Conservation (phyloP, 2,329 filamentous ascomycete species). For the Talaromyces verruculosus region DNA sequence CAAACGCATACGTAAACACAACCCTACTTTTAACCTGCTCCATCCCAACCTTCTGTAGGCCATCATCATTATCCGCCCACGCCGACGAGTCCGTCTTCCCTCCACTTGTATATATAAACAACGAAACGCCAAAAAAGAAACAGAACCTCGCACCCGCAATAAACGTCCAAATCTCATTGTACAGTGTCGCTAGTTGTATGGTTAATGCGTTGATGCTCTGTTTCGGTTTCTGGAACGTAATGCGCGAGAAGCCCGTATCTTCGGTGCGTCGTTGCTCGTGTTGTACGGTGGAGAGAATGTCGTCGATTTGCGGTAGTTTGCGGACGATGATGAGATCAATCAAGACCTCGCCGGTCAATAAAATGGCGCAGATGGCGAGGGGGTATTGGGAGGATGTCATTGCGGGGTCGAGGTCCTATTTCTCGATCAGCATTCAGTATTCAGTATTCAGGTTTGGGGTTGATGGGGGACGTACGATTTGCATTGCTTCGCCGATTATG, state of each 20-base stretch:
- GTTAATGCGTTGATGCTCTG: conserved; percentile 28
- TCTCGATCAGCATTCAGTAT: conserved; percentile 8
- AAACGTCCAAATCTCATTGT: conserved; percentile 41
- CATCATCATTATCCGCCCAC: conserved; percentile 20
- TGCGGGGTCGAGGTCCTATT: conserved; percentile 56
- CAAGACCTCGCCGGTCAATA: conserved; percentile 66
- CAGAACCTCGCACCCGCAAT: conserved; percentile 38
- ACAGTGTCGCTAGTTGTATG: conserved; percentile 33
- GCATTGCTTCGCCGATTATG: conserved; percentile 79
- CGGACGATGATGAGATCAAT: conserved; percentile 64
- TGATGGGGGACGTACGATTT: conserved; percentile 58
- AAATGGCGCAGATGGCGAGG: conserved; percentile 65
- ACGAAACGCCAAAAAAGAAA: conserved; percentile 39
- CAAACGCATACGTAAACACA: conserved; percentile 79
- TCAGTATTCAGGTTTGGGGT: neutral
- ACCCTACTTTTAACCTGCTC: conserved; percentile 79
- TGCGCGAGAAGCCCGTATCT: conserved; percentile 56
- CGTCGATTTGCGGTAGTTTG: conserved; percentile 61
- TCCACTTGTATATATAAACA: conserved; percentile 40
- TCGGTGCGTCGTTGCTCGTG: conserved; percentile 47
- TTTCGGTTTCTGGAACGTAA: conserved; percentile 34
- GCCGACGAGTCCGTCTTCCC: neutral
- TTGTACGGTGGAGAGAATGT: conserved; percentile 49
- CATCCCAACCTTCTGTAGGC: conserved; percentile 40
- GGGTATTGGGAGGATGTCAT: conserved; percentile 70